Conservation (phyloP, 257 asterid genomes). For the Solanum acaule region DNA sequence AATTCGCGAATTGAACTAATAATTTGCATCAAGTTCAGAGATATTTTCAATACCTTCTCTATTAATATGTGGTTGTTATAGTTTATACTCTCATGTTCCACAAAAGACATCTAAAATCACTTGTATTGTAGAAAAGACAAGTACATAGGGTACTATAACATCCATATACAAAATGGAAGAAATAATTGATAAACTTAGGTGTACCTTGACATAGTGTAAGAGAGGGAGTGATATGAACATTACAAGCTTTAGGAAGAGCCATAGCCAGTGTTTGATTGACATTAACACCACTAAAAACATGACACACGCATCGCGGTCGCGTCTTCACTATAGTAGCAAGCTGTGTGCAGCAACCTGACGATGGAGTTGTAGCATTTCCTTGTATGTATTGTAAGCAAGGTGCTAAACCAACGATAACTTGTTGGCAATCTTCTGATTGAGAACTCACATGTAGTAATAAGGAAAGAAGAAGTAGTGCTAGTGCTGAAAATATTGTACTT, state of each 20-base stretch:
- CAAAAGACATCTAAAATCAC: neutral
- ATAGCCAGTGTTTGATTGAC: conserved; percentile 46
- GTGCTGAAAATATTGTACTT: neutral
- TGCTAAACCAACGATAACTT: conserved; percentile 25
- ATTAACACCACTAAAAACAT: conserved; percentile 28
- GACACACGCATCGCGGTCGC: conserved; percentile 40
- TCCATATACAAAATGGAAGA: neutral
- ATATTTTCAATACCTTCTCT: too few species aligned
- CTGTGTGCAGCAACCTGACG: conserved; percentile 46
- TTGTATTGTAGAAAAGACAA: neutral
- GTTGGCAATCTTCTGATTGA: conserved; percentile 35
- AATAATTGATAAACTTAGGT: neutral
- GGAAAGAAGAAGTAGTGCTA: conserved; percentile 6
- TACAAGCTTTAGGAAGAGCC: conserved; percentile 38
- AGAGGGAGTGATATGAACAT: conserved; percentile 38
- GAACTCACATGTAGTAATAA: conserved; percentile 1
- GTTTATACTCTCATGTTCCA: neutral
- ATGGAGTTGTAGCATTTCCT: conserved; percentile 40
- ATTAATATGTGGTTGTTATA: neutral
- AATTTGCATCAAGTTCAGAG: too few species aligned
- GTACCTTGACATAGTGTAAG: conserved; percentile 36
- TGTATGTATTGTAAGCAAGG: conserved; percentile 45
- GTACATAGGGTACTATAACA: neutral
- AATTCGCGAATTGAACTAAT: too few species aligned
- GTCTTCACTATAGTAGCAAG: conserved; percentile 28